These are phyloP conservation scores for Raphanus raphanistrum DNA, from an alignment of 345 rosid genomes.

Conservation along the genomic window DNA sequence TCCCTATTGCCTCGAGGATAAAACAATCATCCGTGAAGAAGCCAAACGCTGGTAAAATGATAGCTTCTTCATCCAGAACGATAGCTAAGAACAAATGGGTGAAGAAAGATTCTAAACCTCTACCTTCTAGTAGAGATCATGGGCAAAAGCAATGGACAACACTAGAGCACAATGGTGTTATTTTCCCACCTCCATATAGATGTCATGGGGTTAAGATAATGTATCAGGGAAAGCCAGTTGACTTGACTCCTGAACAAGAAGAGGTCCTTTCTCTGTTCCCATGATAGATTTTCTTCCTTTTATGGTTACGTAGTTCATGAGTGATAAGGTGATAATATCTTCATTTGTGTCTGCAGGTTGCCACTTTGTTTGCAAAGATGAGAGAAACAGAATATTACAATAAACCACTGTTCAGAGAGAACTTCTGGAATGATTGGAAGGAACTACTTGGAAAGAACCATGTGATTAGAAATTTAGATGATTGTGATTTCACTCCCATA, in stretches of 20 bases:
- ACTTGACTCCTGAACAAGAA: slow-evolving; percentile 84
- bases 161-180: slow-evolving; percentile 90
- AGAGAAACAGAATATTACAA: slow-evolving; percentile 88
- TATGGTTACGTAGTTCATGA: not conserved
- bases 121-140: not conserved
- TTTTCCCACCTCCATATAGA: slow-evolving; percentile 87
- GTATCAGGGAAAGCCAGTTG: slow-evolving; percentile 73
- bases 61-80: slow-evolving; percentile 43
- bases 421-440: slow-evolving; percentile 95
- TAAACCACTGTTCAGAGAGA: slow-evolving; percentile 76
- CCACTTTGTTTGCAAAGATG: slow-evolving; percentile 95
- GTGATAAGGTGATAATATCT: slow-evolving; percentile 25
- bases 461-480: slow-evolving; percentile 66
- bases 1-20: slow-evolving; percentile 74
- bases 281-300: not conserved
- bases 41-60: slow-evolving; percentile 44
- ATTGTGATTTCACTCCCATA: slow-evolving; percentile 84
- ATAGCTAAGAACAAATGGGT: slow-evolving; percentile 46
- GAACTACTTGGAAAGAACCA: slow-evolving; percentile 81
- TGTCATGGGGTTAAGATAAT: slow-evolving; percentile 87
- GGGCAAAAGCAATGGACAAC: slow-evolving; percentile 96
- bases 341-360: slow-evolving; percentile 54
- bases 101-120: slow-evolving; percentile 52
- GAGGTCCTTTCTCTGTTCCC: slow-evolving; percentile 52
- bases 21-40: slow-evolving; percentile 59